Evolutionary conservation across 805 yeast species (phyloP), one percentile per base, ranked within the genome.

Genomic region (Candida silvicultrix): DNA sequence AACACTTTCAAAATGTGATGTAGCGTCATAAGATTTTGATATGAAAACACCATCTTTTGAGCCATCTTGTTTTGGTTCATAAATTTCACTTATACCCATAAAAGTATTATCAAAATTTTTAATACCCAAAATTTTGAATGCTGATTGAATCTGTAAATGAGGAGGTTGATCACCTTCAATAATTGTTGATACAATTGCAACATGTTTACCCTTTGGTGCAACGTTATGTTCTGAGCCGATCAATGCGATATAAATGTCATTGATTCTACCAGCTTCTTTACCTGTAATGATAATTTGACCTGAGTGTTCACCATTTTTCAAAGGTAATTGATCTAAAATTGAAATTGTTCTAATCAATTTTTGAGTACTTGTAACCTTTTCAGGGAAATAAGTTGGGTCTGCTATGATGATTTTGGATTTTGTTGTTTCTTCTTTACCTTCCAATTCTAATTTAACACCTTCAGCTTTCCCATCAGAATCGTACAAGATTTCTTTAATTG

Each of bases 331-430:
- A 58, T 90, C 85, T 60, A 94, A 71, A 49, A 94, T 77, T 64
- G 98, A 89, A 73, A 94, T 70, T 15, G 73, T 70, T 58, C 73
- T 67, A 32, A 67, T 67, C 19, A 70, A 64, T 47, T 62, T 64
- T 44, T 71, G 67, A 11, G 62, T 63, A 15, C 67, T 66, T n/a
- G 64, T 52, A 48, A 70, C 69, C 50, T 65, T 65, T 11, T 60
- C 65, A 76, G 97, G 97, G 80, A 94, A 94, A 62, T 94, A 94
- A 18, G 98, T 92, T 48, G 99, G 99, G 66, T 94, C 99, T 22
- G 96, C 96, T 69, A 94, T 89, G 32, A 94, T 95, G 48, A 89
- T 70, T 51, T 96, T 96, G 0, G 99, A 96, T 58, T 80, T 84
- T 15, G 96, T 97, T 38, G 75, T 75, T 28, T 59, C 53, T 23